Percentiles rank a stretch among this genome's conserved stretches.
phyloP scores from a whole-genome alignment of 2,329 filamentous ascomycete genomes.

The Davidsoniella eucalypti region DNA sequence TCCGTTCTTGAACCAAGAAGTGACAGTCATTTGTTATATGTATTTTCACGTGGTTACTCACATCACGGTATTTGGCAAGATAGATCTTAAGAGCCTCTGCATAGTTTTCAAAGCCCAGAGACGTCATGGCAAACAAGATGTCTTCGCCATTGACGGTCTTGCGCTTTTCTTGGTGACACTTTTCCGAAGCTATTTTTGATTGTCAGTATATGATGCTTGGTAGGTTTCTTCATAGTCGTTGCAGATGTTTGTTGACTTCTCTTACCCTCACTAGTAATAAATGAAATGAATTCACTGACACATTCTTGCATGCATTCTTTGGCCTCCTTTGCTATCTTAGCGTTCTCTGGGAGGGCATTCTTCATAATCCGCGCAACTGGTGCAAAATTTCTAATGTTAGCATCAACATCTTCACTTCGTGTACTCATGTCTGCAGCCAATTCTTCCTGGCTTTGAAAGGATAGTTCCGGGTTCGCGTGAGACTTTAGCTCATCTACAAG shows the following conservation, averaged over 20 bases:
- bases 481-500: too few relatives aligned
- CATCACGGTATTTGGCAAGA: constrained; percentile 91
- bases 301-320: constrained; percentile 99
- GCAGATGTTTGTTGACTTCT: constrained; percentile 13
- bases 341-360: constrained; percentile 88
- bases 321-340: constrained; percentile 96
- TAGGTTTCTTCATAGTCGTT: background rate
- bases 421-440: too few relatives aligned
- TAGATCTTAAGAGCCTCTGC: constrained; percentile 97
- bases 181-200: constrained; percentile 67
- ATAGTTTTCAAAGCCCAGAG: constrained; percentile 96
- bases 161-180: constrained; percentile 97
- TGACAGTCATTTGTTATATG: background rate
- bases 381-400: constrained; percentile 88
- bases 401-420: constrained; percentile 35
- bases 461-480: too few relatives aligned
- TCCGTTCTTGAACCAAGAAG: background rate
- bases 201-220: background rate
- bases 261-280: constrained; percentile 97
- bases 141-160: constrained; percentile 99
- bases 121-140: constrained; percentile 98
- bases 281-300: constrained; percentile 98
- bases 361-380: constrained; percentile 99
- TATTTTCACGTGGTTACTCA: constrained; percentile 31
- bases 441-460: too few relatives aligned